Evolutionary conservation across 2,329 filamentous ascomycete genomes (phyloP), one percentile per base, ranked within the genome.

Genomic region (Sordariomycetes sp.): DNA sequence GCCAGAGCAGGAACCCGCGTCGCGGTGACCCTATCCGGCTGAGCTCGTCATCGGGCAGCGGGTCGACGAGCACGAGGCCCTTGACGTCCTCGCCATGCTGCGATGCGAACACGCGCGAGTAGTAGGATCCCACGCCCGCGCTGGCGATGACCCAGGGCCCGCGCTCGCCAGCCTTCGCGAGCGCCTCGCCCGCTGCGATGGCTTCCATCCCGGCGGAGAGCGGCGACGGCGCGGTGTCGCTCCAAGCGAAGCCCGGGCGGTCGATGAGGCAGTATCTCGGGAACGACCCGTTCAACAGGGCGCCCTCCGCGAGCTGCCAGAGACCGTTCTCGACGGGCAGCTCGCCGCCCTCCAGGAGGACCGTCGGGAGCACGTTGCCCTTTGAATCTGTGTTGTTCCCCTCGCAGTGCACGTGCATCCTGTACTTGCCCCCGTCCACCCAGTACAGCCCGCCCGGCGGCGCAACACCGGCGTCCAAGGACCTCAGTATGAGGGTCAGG

Each of bases 191-290:
- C 28, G 97, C 76, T 0, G 85, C 89, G 65, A 96, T 90, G 5
- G 89, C 85, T n/a, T 88, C 86, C 81, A 96, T 96, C 51, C 91
- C 90, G 4, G 90, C 92, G 5, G 89, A 95, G 64, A 96, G 85
- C 0, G 94, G 94, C 6, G 91, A 96, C 1, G 94, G 94, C 0
- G 92, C 90, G 57, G 94, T 92, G 70, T 99, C 94, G 53, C 80
- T 84, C 77, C 90, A 96, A 7, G 81, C 92, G 58, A 92, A 80
- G 1, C 94, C 94, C 1, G 94, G 94, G 24, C 94, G 86, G 68
- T 99, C 94, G 67, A 89, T 91, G 70, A 96, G 96, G 76, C 94
- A 99, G 73, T 95, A 97, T 59, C 92, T 84, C 58, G 77, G 75
- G 64, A 99, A 94, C 52, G 86, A 88, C 45, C 89, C 89, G 64